These are phyloP conservation scores for Suhomyces wounanorum DNA, from an alignment of 1,139 yeast species.

Conservation along the genomic window DNA sequence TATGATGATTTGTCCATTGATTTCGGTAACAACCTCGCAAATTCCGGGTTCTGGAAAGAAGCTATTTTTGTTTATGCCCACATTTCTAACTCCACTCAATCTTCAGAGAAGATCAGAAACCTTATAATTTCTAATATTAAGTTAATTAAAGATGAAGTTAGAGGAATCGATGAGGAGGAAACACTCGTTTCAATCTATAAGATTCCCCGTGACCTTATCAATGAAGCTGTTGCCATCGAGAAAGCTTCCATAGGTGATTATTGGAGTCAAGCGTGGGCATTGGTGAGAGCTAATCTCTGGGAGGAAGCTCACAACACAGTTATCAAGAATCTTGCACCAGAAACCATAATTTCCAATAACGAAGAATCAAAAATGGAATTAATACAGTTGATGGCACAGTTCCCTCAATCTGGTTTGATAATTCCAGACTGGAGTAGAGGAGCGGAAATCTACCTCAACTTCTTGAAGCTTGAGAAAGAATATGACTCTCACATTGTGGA, in stretches of 20 bases:
- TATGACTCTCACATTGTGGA: conserved; percentile 20
- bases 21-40: conserved; percentile 57
- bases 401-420: conserved; percentile 45
- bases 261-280: conserved; percentile 61
- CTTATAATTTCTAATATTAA: conserved; percentile 52
- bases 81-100: conserved; percentile 44
- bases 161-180: conserved; percentile 32
- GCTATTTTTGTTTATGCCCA: conserved; percentile 64
- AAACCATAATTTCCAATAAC: conserved; percentile 52
- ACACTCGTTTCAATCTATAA: conserved; percentile 36
- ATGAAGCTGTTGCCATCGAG: conserved; percentile 55
- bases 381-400: conserved; percentile 40
- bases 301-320: conserved; percentile 66
- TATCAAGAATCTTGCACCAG: conserved; percentile 66
- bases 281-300: conserved; percentile 62
- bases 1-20: conserved; percentile 46
- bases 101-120: conserved; percentile 41
- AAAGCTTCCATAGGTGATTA: conserved; percentile 46
- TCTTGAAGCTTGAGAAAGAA: conserved; percentile 31
- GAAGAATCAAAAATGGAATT: conserved; percentile 28
- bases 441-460: conserved; percentile 57
- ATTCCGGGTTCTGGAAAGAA: conserved; percentile 55
- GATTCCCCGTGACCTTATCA: conserved; percentile 49
- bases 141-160: conserved; percentile 30
- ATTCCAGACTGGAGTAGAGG: conserved; percentile 63